Evolutionary conservation across 2,329 filamentous ascomycete genomes (phyloP), one percentile per base, ranked within the genome.

Genomic region (Polychaeton citri): DNA sequence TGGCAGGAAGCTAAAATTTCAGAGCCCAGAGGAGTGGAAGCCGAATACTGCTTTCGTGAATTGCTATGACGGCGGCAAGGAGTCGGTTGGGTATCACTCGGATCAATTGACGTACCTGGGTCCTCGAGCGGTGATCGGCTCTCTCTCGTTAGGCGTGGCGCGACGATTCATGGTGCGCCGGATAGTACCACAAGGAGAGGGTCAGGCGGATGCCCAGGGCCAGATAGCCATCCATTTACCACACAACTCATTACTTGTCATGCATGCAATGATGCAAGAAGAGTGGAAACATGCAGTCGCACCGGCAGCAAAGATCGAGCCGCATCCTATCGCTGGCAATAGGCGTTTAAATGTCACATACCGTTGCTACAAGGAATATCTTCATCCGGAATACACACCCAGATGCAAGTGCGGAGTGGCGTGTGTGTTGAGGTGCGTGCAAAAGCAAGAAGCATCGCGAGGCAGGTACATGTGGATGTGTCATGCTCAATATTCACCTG

Each of bases 231-330:
- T 96, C 30, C 85, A 95, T 48, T 74, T 96, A 0, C 88, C 88
- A 0, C 90, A 96, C 58, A 96, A 96, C 57, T 92, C 84, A 1
- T 70, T 96, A 0, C 69, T 98, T 0, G 69, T 96, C 7, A 96
- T 98, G 90, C 87, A 96, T 52, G 87, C 88, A 1, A 85, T 93
- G 54, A 96, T 94, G 84, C 88, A 96, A 53, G 88, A 96, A 53
- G 79, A 82, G 53, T 96, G 86, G 86, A 96, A 95, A 57, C 90
- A 98, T 57, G 73, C 74, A 45, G 81, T 98, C 30, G 68, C 76
- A 0, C 81, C 86, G 0, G 78, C 81, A 0, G 67, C 70, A 33
- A 74, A 78, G 3, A 81, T 96, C 39, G 80, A 86, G 42, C 84
- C 85, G 1, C 90, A 98, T 55, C 84, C 87, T 0, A 55, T 94